These are phyloP conservation scores for Pseudopyricularia javanii DNA, from an alignment of 2,329 filamentous ascomycete species.

Conservation along the genomic window DNA sequence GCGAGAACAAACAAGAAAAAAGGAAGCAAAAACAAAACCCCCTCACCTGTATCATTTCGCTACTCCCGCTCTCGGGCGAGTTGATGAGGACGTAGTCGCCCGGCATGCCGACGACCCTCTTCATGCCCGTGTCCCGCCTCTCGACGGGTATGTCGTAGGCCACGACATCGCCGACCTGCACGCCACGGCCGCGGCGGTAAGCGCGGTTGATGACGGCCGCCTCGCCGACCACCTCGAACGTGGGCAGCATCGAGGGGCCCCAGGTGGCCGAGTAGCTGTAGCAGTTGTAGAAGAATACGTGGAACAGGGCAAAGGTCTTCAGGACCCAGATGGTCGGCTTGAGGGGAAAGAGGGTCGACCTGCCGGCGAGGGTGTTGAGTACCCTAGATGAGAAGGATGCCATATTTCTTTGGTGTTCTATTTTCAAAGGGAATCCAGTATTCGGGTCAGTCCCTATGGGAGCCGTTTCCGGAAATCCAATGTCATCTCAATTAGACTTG, in stretches of 20 bases:
- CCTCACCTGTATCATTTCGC: conserved; percentile 55
- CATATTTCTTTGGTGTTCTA: background rate
- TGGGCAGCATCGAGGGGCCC: conserved; percentile 85
- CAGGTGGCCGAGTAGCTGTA: conserved; percentile 45
- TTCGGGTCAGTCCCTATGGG: too few relatives aligned
- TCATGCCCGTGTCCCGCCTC: conserved; percentile 49
- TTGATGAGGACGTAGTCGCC: conserved; percentile 64
- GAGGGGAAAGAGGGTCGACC: background rate
- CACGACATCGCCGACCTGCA: conserved; percentile 73
- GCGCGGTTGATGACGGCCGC: conserved; percentile 55
- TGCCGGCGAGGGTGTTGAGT: background rate
- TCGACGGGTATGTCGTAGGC: conserved; percentile 64
- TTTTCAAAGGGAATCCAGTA: too few relatives aligned
- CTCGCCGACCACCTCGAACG: conserved; percentile 56
- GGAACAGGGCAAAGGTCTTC: conserved; percentile 24
- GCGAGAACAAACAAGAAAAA: background rate
- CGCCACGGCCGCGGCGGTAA: conserved; percentile 53
- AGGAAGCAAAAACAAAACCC: background rate
- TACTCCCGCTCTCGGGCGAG: conserved; percentile 37
- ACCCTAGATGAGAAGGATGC: background rate
- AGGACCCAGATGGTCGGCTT: background rate
- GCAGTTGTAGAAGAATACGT: conserved; percentile 48
- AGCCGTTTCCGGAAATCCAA: too few relatives aligned
- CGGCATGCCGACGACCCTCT: conserved; percentile 66
- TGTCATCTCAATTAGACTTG: too few relatives aligned